These are phyloP conservation scores for Fraxinus americana DNA, from an alignment of 257 asterid genomes.

Conservation along the genomic window DNA sequence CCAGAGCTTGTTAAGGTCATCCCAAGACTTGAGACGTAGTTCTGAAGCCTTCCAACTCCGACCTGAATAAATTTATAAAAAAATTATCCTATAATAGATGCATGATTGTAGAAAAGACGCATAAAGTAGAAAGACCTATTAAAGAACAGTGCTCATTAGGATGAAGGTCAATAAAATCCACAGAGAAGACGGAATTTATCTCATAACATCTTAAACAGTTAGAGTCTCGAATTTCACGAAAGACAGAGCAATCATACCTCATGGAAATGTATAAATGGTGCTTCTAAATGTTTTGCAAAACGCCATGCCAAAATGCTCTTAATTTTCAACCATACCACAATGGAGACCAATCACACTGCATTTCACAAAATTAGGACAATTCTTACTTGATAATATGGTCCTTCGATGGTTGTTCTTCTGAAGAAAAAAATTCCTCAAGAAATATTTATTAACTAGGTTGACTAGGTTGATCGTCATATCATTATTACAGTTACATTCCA, in stretches of 20 bases:
- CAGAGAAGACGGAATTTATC: background rate
- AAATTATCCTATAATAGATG: background rate
- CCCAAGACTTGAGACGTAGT: conserved; percentile 96
- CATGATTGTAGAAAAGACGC: background rate
- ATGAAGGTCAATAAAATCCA: background rate
- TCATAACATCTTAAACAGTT: conserved; percentile 7
- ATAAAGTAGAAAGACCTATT: background rate
- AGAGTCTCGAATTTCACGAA: background rate
- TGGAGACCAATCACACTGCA: background rate
- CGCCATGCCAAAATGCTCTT: background rate
- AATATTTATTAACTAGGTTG: background rate
- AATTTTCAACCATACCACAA: background rate
- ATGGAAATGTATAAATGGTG: background rate
- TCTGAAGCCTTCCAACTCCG: conserved; percentile 96
- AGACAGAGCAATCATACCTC: background rate
- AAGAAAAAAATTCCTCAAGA: background rate
- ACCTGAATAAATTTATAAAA: conserved; percentile 42
- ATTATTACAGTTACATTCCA: background rate
- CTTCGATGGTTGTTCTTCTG: background rate
- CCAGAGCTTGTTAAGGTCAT: conserved; percentile 91
- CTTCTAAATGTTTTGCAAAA: too few species aligned
- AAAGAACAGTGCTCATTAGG: background rate
- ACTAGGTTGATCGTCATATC: background rate
- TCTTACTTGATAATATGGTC: background rate
- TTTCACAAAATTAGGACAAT: background rate